Evolutionary conservation across 2,329 filamentous ascomycete species (phyloP), one percentile per base, ranked within the genome.

Genomic region (Amauroascus niger): DNA sequence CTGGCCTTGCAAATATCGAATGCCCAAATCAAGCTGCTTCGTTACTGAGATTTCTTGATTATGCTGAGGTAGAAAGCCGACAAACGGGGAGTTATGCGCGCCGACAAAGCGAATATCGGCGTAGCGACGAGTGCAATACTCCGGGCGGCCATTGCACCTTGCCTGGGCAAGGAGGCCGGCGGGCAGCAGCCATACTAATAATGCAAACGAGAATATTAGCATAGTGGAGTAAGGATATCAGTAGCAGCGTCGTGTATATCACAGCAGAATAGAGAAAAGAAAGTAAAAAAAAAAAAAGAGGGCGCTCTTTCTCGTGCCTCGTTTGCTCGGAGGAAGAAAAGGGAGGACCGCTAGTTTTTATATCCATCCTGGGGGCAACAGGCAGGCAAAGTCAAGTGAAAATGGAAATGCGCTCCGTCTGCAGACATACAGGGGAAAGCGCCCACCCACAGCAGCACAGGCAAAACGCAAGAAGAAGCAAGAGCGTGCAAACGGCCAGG

Each of bases 41-140:
- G 75, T 75, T 22, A 82, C 76, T 4, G 76, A 74, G 49, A 81
- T 72, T 57, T 79, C 77, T 63, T 87, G 83, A 66, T 84, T 83
- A 56, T 83, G 69, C 54, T 74, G 67, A 1, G 74, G 73, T 7
- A 75, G 61, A 49, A 71, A 59, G 39, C 83, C 80, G 39, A 83
- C 76, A 62, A 86, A 86, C 35, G 81, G 76, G 13, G 77, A 79
- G 69, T 87, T 77, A 68, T 87, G 84, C 6, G 83, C 75, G 22
- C 82, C 84, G 16, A 83, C 69, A 55, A 79, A 77, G n/a, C 78
- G 78, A 52, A 84, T 65, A 35, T 82, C 74, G 57, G 79, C 79
- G 69, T 84, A 85, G 40, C 65, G 68, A 37, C 78, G 76, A 46
- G 65, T 64, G 67, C 82, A 85, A 52, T 80, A 77, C 37, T 74